phyloP scores from a whole-genome alignment of 2,329 filamentous ascomycete species.

The Fusarium nygamai region DNA sequence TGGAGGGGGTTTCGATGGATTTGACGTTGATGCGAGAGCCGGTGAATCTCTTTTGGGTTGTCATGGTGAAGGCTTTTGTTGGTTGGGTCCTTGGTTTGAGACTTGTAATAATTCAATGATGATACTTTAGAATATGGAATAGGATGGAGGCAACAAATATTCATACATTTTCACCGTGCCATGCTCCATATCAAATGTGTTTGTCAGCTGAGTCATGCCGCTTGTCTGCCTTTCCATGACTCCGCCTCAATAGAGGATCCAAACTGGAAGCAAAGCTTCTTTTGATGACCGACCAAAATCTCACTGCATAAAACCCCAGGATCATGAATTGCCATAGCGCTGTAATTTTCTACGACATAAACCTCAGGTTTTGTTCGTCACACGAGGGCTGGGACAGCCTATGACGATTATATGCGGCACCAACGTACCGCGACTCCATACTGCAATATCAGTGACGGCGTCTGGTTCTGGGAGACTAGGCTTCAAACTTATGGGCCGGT shows the following conservation, averaged over 20 bases:
- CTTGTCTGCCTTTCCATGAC: neutral
- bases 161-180: neutral
- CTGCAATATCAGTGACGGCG: neutral
- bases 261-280: neutral
- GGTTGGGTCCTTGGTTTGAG: neutral
- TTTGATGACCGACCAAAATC: neutral
- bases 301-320: neutral
- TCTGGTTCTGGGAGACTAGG: too few relatives aligned
- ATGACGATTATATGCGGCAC: neutral
- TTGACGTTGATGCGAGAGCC: neutral
- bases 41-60: neutral
- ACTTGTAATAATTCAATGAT: accelerated
- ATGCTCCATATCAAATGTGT: neutral
- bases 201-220: constrained; percentile 1
- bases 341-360: too few relatives aligned
- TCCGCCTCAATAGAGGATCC: neutral
- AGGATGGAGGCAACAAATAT: neutral
- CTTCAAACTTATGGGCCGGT: neutral
- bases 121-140: neutral
- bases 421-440: neutral
- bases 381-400: neutral
- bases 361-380: too few relatives aligned
- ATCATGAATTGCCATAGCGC: too few relatives aligned
- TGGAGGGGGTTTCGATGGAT: neutral
- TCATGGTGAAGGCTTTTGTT: neutral